Base-by-base conservation (phyloP, 2,329 filamentous ascomycete genomes). In the Xylaria polymorpha region DNA sequence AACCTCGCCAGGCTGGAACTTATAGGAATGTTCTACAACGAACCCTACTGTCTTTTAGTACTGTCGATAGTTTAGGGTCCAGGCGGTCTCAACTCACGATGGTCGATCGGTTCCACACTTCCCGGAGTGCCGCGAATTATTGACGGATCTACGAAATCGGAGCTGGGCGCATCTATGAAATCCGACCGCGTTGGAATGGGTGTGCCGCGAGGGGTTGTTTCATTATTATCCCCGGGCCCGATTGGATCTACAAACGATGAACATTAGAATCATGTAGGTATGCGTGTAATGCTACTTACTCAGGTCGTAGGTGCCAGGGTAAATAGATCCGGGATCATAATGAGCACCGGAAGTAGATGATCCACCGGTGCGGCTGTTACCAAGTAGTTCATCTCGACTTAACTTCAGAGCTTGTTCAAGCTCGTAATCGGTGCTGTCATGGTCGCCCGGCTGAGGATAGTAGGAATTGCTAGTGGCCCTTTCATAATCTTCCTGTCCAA, bases 1-100 rank as follows among this genome's bases (percentile, higher is more conserved):
- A 59, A 77, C 77, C 67, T 77, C 75, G n/a, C 77, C 77, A 4
- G 76, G 75, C 44, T 77, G 74, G 61, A 77, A 78, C 25, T 70
- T 74, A n/a, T 57, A 25, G 8, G 77, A 78, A 43, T 64, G 25
- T 57, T 77, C 75, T 44, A 78, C 75, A 18, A 70, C 71, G 29
- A 75, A 78, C 18, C 76, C 76, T 77, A 37, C 35, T 62, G 9
- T 55, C n/a, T 32, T 29, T 77, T 48, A 75, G 74, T 69, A 71
- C 58, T 58, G 37, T 66, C 41, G 18, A 44, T 44, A 8, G 1
- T 56, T 61, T 2, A 51, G 6, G n/a, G 37, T 20, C 9, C 43
- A 3, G 15, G 4, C 51, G 18, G 22, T 18, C 14, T 61, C 14
- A 14, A 69, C 76, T 67, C 69, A 77, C 76, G 70, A 53, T 57